Conservation (phyloP, 2,329 filamentous ascomycete genomes). For the Bipolaris bicolor region DNA sequence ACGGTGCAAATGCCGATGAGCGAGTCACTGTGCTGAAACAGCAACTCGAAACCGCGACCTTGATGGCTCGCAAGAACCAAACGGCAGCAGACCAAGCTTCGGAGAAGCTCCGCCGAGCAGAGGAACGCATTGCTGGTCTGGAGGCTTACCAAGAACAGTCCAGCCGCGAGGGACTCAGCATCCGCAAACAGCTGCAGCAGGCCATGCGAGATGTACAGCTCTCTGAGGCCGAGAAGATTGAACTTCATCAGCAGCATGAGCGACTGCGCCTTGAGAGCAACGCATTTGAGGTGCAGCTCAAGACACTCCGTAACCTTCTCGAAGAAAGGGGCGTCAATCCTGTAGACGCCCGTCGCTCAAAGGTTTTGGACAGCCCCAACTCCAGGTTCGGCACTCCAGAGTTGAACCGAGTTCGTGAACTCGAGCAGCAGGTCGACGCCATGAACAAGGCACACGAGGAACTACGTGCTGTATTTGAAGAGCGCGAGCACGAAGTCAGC, state of each 20-base stretch:
- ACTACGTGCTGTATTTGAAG: constrained; percentile 76
- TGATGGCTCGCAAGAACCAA: constrained; percentile 85
- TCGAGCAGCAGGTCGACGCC: constrained; percentile 84
- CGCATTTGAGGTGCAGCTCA: constrained; percentile 88
- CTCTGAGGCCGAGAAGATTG: constrained; percentile 79
- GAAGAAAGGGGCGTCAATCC: constrained; percentile 86
- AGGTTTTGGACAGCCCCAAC: constrained; percentile 74
- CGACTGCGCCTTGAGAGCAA: constrained; percentile 93
- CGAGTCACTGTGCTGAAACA: constrained; percentile 76
- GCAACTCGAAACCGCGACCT: constrained; percentile 79
- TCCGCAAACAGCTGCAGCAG: constrained; percentile 86
- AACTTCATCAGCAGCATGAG: constrained; percentile 81
- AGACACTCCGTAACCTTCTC: constrained; percentile 89
- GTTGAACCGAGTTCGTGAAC: constrained; percentile 75
- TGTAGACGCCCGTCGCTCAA: constrained; percentile 72
- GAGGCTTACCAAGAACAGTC: constrained; percentile 98
- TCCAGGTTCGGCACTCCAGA: constrained; percentile 80
- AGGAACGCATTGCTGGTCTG: constrained; percentile 94
- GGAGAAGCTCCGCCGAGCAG: constrained; percentile 87
- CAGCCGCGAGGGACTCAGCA: constrained; percentile 87
- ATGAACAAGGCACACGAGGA: constrained; percentile 84
- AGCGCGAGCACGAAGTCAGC: constrained; percentile 85
- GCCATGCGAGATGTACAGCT: constrained; percentile 82
- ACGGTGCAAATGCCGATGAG: constrained; percentile 60
- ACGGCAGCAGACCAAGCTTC: constrained; percentile 84